Percentiles rank a stretch among this genome's conserved stretches.
Conservation (phyloP, 2,329 filamentous ascomycete genomes). For the Fusarium sp. region DNA sequence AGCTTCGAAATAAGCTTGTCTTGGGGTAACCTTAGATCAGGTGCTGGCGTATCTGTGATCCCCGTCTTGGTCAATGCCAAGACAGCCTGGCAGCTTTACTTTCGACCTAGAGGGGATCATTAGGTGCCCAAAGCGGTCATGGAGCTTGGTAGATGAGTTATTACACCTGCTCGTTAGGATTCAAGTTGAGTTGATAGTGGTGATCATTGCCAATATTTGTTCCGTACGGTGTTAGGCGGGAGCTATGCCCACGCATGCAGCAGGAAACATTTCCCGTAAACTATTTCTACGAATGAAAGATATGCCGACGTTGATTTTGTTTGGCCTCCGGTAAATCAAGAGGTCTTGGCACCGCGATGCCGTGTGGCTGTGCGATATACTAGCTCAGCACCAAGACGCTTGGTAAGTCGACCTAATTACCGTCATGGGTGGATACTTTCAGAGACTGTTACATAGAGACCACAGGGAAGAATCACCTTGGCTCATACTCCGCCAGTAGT, state of each 20-base stretch:
- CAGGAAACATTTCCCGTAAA: neutral
- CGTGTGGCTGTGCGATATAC: conserved; percentile 33
- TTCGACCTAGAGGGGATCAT: conserved; percentile 1
- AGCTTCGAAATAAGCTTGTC: conserved; percentile 49
- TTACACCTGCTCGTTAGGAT: neutral
- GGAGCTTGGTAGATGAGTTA: conserved; percentile 3
- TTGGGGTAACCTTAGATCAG: conserved; percentile 21
- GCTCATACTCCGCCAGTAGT: conserved; percentile 9
- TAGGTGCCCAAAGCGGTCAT: conserved; percentile 2
- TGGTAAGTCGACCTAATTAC: conserved; percentile 26
- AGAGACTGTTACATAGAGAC: conserved; percentile 6
- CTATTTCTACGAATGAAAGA: neutral
- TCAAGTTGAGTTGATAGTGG: conserved; percentile 27
- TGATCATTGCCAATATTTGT: conserved; percentile 12
- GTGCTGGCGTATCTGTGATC: conserved; percentile 32
- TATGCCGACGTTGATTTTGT: neutral
- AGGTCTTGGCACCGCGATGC: conserved; percentile 25
- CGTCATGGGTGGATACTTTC: neutral
- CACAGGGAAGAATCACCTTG: conserved; percentile 1
- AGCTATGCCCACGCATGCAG: neutral
- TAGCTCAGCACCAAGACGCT: conserved; percentile 27
- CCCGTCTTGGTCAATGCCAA: conserved; percentile 15
- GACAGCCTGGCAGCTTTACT: conserved; percentile 8
- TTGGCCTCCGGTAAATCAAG: neutral
- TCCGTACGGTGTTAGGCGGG: neutral